Base-by-base conservation (phyloP, 1,284 basidiomycete species). In the Ustilago xerochloae region DNA sequence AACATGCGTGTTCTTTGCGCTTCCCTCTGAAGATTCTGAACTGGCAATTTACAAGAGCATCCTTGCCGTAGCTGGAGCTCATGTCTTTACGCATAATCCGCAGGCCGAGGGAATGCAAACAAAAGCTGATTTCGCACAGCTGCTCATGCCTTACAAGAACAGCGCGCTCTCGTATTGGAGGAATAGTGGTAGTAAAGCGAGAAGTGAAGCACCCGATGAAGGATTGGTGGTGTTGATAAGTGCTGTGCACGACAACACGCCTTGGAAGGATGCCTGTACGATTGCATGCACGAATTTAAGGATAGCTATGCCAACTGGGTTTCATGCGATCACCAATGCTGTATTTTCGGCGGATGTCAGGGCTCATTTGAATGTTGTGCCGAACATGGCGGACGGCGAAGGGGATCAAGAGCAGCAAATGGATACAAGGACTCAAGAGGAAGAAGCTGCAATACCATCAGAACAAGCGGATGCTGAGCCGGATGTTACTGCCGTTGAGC, bases 61-160 rank as follows among this genome's bases (percentile, higher is more conserved):
- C 24, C 60, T 72, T 28, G 41, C 57, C 32, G 28, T 65, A 2
- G 68, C 61, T 5, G 73, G 73, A 2, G 73, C 68, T 9, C 64
- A 48, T 15, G 58, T 75, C 24, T 67, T 62, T 13, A 48, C 30
- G 16, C 68, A 75, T 38, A 57, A 72, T 36, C 68, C 68, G 0
- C 51, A 55, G 10, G 51, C 49, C 6, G 73, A 75, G 32, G 26
- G 36, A 6, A 24, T 75, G 12, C 24, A 39, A 4, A 68, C 64
- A 1, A 75, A 75, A 26, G 68, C 73, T n/a, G 64, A 75, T 29
- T 71, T 68, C 53, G 64, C 63, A 15, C 56, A 66, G 35, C 54
- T 71, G 28, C 64, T 77, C n/a, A 70, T 71, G 64, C 64, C 71
- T 4, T 68, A 74, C 62, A 70, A 75, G 52, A 71, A 67, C 50